Evolutionary conservation across 176 grass and related monocot genomes (phyloP).

Genomic region (Eleusine indica): DNA sequence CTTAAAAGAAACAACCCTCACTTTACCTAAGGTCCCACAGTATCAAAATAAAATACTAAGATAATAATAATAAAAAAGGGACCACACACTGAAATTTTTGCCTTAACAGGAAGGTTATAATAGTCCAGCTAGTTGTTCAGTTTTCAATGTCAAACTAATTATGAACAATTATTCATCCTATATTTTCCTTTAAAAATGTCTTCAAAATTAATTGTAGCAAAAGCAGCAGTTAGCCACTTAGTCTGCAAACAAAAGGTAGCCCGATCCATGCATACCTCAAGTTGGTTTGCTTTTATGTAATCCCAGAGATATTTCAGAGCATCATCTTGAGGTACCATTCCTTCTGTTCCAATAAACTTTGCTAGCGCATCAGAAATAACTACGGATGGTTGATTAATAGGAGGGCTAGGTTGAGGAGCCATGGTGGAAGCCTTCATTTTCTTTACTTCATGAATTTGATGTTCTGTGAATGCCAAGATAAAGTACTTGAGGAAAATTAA

Average conservation of each 20-base stretch:
- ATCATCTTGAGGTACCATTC: constrained; percentile 59
- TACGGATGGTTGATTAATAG: constrained; percentile 40
- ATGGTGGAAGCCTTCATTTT: constrained; percentile 48
- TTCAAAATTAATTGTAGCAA: background rate
- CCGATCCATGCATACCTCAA: constrained; percentile 58
- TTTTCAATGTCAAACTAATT: background rate
- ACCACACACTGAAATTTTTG: background rate
- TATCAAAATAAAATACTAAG: background rate
- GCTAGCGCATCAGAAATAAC: constrained; percentile 83
- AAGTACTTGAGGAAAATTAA: constrained; percentile 22
- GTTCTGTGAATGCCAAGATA: constrained; percentile 52
- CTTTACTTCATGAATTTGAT: constrained; percentile 51
- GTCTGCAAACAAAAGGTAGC: constrained; percentile 19
- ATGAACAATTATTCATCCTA: constrained; percentile 17
- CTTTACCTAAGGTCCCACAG: background rate
- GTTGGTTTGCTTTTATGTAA: constrained; percentile 90
- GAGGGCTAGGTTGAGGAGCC: constrained; percentile 43
- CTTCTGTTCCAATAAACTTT: constrained; percentile 73
- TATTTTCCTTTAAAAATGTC: background rate
- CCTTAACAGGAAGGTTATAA: background rate
- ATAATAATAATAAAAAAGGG: background rate
- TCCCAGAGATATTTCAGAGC: constrained; percentile 75
- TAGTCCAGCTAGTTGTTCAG: background rate
- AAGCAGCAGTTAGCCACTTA: background rate
- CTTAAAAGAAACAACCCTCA: no score